Conservation (phyloP, 768 basidiomycete species). For the Lentinus tigrinus region DNA sequence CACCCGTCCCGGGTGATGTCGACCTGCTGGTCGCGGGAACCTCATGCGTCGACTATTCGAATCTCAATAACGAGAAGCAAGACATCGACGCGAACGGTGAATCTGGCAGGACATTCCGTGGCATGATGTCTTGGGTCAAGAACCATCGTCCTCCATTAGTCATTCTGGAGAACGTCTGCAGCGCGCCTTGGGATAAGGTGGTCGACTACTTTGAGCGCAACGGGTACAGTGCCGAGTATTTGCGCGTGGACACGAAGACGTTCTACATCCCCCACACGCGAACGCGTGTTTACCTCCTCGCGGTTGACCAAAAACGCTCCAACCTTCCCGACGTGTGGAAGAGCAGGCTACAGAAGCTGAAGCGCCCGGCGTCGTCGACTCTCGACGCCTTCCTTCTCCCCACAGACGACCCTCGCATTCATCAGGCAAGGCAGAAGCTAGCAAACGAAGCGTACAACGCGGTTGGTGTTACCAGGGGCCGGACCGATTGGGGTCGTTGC, state of each 20-base stretch:
- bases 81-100: constrained; percentile 88
- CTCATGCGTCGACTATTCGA: constrained; percentile 97
- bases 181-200: constrained; percentile 85
- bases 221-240: constrained; percentile 69
- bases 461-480: constrained; percentile 65
- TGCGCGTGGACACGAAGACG: constrained; percentile 80
- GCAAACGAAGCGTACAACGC: constrained; percentile 66
- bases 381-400: constrained; percentile 91
- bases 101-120: constrained; percentile 89
- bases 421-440: constrained; percentile 83
- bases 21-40: constrained; percentile 93
- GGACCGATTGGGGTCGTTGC: constrained; percentile 89
- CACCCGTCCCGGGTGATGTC: constrained; percentile 84
- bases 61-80: constrained; percentile 89
- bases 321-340: constrained; percentile 70
- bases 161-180: constrained; percentile 91
- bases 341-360: constrained; percentile 57
- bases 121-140: constrained; percentile 92
- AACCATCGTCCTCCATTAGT: constrained; percentile 88
- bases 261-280: constrained; percentile 96
- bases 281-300: constrained; percentile 84
- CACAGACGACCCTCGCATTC: constrained; percentile 88
- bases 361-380: constrained; percentile 84
- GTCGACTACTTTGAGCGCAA: constrained; percentile 69
- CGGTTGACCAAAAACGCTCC: constrained; percentile 64